Evolutionary conservation across 352 stramenopile genomes (phyloP), one percentile per base, ranked within the genome.

Genomic region (Globisporangium irregulare): DNA sequence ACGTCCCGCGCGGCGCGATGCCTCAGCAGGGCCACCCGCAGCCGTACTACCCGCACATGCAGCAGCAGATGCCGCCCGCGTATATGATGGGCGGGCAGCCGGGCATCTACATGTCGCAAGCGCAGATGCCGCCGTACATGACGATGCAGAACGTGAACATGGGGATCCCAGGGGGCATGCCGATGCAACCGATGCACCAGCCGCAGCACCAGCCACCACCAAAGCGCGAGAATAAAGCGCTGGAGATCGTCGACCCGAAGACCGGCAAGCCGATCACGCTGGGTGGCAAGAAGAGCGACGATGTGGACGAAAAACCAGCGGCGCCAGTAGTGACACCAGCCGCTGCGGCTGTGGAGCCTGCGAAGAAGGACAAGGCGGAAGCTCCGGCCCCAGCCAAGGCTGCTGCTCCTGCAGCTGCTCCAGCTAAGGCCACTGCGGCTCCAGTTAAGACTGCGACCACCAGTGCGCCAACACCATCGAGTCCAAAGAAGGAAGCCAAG

Each of bases 61-160:
- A 79, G 43, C 55, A 60, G 50, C 55, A 60, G 55, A 80, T 85
- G 41, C 73, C 72, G 1, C 74, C 76, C 3, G 68, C 68, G 5
- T 89, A 86, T 62, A 85, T 89, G 77, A 82, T 88, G 71, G 67
- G 70, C 25, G 56, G 60, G 8, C 80, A 86, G 32, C 65, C 69
- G 14, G 78, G 75, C 1, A 72, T 73, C 6, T 76, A 76, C 14
- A 55, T 71, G 6, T 14, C 48, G 9, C 59, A 59, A 5, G 63
- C 27, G 4, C 61, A 56, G 50, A 84, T 89, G 70, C 73, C 43
- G 18, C 43, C 75, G 25, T 77, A 71, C 46, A 82, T 83, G 60
- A 71, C 76, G 1, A 77, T 86, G 61, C 78, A 80, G 62, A 77
- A 75, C 5, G 80, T 85, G 67, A 57, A 70, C 18, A 85, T 85